These are phyloP conservation scores for Tetracladium setigerum DNA, from an alignment of 495 filamentous ascomycete species.

Conservation along the genomic window DNA sequence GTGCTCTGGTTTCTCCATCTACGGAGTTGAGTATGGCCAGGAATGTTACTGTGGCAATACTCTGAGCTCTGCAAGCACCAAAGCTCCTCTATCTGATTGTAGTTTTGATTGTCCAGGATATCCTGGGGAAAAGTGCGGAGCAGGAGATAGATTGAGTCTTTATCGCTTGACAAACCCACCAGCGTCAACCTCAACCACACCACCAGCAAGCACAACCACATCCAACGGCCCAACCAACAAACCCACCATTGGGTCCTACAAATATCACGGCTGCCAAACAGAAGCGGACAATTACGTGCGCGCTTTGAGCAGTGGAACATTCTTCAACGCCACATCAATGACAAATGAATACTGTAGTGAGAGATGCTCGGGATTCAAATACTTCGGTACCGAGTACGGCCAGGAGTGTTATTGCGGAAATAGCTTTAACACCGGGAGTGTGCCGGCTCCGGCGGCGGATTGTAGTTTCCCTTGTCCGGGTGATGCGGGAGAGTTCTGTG, in stretches of 20 bases:
- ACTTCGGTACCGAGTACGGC: slow-evolving; percentile 43
- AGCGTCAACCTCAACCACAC: slow-evolving; percentile 1
- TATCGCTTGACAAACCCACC: neutral
- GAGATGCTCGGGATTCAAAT: slow-evolving; percentile 37
- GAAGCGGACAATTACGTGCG: slow-evolving; percentile 27
- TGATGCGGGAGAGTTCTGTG: slow-evolving; percentile 28
- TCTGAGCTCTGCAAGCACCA: slow-evolving; percentile 20
- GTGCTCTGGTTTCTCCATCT: slow-evolving; percentile 36
- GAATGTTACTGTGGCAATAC: slow-evolving; percentile 48
- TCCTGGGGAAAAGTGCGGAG: neutral
- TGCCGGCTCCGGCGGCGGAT: slow-evolving; percentile 20
- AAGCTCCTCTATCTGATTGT: slow-evolving; percentile 8
- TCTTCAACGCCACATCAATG: slow-evolving; percentile 38
- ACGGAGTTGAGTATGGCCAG: slow-evolving; percentile 2
- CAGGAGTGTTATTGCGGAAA: slow-evolving; percentile 38
- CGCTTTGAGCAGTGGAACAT: slow-evolving; percentile 19
- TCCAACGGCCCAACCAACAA: slow-evolving; percentile 16
- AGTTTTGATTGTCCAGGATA: neutral
- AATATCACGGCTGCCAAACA: slow-evolving; percentile 22
- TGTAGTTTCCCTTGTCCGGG: slow-evolving; percentile 37
- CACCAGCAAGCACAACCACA: slow-evolving; percentile 12
- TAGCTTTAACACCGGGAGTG: slow-evolving; percentile 22
- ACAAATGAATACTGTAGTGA: slow-evolving; percentile 39
- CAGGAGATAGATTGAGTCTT: neutral
- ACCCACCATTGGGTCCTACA: slow-evolving; percentile 24